Conservation (phyloP, 1,139 yeast species). For the Geotrichum australiense region DNA sequence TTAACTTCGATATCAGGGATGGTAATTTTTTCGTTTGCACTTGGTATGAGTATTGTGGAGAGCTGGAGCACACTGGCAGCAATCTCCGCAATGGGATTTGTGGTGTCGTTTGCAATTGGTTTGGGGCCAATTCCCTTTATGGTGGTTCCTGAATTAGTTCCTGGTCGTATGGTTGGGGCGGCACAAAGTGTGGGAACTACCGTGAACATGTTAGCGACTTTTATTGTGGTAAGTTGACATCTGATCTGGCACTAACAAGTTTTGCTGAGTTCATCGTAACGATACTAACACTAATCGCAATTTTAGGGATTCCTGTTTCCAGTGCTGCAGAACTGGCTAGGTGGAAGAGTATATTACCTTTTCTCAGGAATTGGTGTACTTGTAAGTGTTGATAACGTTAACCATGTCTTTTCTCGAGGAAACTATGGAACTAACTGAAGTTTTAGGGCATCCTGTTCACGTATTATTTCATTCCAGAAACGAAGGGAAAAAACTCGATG, state of each 20-base stretch:
- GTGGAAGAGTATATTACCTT: conserved; percentile 69
- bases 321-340: conserved; percentile 51
- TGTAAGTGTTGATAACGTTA: conserved; percentile 7
- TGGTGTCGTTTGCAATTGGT: conserved; percentile 82
- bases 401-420: neutral
- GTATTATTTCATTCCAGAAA: conserved; percentile 11
- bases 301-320: conserved; percentile 67
- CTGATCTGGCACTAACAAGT: too few relatives aligned
- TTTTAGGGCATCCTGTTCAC: conserved; percentile 8
- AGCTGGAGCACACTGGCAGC: conserved; percentile 51
- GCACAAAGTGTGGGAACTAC: conserved; percentile 94
- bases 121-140: conserved; percentile 93
- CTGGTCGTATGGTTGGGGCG: conserved; percentile 65
- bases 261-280: too few relatives aligned
- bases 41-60: conserved; percentile 58
- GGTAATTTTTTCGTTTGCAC: conserved; percentile 55
- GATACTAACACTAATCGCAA: too few relatives aligned
- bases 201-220: conserved; percentile 87
- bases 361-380: conserved; percentile 44
- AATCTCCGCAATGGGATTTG: conserved; percentile 61
- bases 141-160: conserved; percentile 83
- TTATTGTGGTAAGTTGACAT: conserved; percentile 33
- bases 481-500: conserved; percentile 12
- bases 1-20: conserved; percentile 57
- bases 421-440: neutral